These are phyloP conservation scores for Solanum dulcamara DNA, from an alignment of 257 asterid species.

Conservation along the genomic window DNA sequence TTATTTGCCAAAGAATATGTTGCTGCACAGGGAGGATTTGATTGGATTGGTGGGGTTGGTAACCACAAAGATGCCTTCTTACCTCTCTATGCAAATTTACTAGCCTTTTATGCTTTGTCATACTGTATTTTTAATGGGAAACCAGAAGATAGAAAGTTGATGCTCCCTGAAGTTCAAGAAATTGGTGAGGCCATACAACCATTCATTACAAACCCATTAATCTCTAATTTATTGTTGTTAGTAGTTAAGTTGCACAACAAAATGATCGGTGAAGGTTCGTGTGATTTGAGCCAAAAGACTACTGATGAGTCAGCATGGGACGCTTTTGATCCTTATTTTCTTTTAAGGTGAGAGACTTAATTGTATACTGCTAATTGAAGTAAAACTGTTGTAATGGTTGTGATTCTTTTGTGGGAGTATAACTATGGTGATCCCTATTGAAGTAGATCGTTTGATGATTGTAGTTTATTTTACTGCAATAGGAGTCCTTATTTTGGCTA, in stretches of 20 bases:
- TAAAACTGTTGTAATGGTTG: not conserved
- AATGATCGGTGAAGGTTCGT: constrained; percentile 16
- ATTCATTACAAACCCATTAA: constrained; percentile 57
- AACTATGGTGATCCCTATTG: not conserved
- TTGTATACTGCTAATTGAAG: not conserved
- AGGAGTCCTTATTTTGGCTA: not conserved
- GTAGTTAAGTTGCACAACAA: constrained; percentile 50
- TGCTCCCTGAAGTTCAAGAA: constrained; percentile 42
- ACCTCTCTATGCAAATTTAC: constrained; percentile 65
- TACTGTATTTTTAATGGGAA: constrained; percentile 35
- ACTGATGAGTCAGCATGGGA: constrained; percentile 38
- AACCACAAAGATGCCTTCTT: constrained; percentile 85
- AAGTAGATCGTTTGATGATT: not conserved
- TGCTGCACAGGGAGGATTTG: constrained; percentile 22
- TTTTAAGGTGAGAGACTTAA: constrained; percentile 31
- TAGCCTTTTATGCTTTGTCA: constrained; percentile 56
- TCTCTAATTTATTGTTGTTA: constrained; percentile 38
- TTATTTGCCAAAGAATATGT: constrained; percentile 29
- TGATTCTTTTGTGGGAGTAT: not conserved
- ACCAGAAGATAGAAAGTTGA: constrained; percentile 12
- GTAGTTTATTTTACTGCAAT: not conserved
- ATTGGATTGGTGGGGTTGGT: constrained; percentile 91
- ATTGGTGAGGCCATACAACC: constrained; percentile 47
- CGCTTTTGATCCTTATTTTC: constrained; percentile 63
- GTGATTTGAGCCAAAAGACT: constrained; percentile 13